Percentiles rank a stretch among this genome's conserved stretches.
phyloP scores from a whole-genome alignment of 78 protist species.

The Dictyostelium capitatum region DNA sequence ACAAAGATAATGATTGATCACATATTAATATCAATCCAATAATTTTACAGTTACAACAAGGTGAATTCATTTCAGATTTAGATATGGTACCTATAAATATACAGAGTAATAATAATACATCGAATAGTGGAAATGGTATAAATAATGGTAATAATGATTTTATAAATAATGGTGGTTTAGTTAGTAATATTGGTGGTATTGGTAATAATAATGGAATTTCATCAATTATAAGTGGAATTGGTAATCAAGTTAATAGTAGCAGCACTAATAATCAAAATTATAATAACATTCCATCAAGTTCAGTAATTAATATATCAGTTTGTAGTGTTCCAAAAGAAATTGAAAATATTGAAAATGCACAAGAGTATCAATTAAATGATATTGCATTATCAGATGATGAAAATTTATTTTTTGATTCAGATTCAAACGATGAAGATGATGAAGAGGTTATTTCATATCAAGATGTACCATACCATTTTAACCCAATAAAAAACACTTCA shows the following conservation, averaged over 20 bases:
- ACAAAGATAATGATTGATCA: background rate
- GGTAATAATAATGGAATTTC: too few relatives aligned
- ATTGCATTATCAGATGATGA: conserved; percentile 73
- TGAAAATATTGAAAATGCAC: conserved; percentile 69
- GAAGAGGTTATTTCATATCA: conserved; percentile 41
- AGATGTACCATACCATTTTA: background rate
- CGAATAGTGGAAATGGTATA: background rate
- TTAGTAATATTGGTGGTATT: background rate
- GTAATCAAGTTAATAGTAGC: background rate
- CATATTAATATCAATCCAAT: background rate
- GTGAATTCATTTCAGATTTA: conserved; percentile 65
- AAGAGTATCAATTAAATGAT: conserved; percentile 78
- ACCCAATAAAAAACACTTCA: background rate
- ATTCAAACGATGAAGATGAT: conserved; percentile 62
- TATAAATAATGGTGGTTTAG: background rate
- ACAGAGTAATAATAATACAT: background rate
- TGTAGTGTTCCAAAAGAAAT: conserved; percentile 76
- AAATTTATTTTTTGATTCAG: conserved; percentile 70
- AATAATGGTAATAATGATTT: background rate
- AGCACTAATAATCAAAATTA: background rate
- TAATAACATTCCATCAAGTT: background rate
- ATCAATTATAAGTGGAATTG: too few relatives aligned
- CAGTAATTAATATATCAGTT: conserved; percentile 37
- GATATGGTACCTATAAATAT: conserved; percentile 28
- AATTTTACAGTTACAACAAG: conserved; percentile 62